A percentile compares a stretch with the other conserved stretches of the same genome.
Evolutionary conservation across 495 filamentous ascomycete species (phyloP).

Genomic region (Astrothelium macrocarpum): DNA sequence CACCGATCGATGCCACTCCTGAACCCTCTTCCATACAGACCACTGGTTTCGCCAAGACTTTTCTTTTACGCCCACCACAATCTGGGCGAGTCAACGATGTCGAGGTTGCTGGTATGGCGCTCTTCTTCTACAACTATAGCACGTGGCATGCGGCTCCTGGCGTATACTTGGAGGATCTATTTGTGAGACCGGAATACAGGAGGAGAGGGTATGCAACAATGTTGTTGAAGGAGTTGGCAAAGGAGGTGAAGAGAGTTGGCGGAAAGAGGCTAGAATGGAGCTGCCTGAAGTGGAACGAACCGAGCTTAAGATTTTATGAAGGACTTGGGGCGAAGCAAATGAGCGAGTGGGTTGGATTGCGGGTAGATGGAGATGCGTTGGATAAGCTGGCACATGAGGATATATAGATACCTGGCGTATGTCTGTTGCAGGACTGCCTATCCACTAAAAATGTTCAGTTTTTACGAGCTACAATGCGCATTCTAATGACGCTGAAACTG

Average conservation of each 20-base stretch:
- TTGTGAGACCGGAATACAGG: constrained; percentile 60
- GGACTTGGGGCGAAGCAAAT: constrained; percentile 69
- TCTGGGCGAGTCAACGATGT: constrained; percentile 1
- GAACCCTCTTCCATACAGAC: not conserved
- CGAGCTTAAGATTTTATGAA: constrained; percentile 78
- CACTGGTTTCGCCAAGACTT: constrained; percentile 19
- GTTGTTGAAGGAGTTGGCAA: constrained; percentile 66
- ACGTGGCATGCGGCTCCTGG: constrained; percentile 83
- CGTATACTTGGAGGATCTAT: constrained; percentile 92
- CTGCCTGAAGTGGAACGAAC: constrained; percentile 86
- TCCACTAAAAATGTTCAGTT: too few relatives aligned
- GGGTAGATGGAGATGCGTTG: constrained; percentile 68
- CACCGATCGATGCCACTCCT: constrained; percentile 16
- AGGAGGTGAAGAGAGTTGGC: constrained; percentile 58
- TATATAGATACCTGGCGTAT: not conserved
- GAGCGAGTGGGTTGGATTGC: constrained; percentile 87
- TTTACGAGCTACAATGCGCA: too few relatives aligned
- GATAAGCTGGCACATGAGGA: constrained; percentile 45
- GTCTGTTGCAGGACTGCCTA: too few relatives aligned
- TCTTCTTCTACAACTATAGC: constrained; percentile 65
- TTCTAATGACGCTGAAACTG: too few relatives aligned
- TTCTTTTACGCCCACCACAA: constrained; percentile 34
- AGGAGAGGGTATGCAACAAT: constrained; percentile 69
- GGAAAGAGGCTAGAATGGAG: constrained; percentile 84
- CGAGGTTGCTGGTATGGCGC: constrained; percentile 46